Evolutionary conservation across 176 grass and related monocot species (phyloP).

Genomic region (Triticum turgidum): DNA sequence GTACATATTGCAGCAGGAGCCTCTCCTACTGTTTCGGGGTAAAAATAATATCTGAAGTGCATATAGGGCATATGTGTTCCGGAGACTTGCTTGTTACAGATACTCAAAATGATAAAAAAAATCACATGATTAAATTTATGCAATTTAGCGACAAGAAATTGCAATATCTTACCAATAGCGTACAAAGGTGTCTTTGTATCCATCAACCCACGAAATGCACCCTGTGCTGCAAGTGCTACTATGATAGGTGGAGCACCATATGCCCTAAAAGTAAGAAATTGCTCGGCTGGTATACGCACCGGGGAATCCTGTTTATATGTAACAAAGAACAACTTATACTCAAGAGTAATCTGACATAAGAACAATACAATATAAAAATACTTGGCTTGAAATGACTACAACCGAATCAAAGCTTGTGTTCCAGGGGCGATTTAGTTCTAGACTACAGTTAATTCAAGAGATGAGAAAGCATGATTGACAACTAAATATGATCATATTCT

Average conservation of each 20-base stretch:
- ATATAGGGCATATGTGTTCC: background rate
- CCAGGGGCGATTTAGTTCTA: background rate
- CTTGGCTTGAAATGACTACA: background rate
- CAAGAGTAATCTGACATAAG: background rate
- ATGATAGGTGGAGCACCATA: constrained; percentile 91
- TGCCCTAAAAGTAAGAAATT: constrained; percentile 84
- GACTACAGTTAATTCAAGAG: background rate
- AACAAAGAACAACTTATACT: background rate
- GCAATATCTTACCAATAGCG: constrained; percentile 62
- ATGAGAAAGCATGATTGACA: background rate
- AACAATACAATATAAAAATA: background rate
- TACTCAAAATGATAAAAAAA: constrained; percentile 2
- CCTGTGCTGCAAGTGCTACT: constrained; percentile 92
- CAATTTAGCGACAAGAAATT: background rate
- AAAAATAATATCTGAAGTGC: background rate
- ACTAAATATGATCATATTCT: background rate
- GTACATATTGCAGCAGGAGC: background rate
- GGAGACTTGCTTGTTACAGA: background rate
- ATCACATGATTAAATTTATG: background rate
- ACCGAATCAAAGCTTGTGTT: background rate
- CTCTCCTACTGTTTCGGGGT: background rate
- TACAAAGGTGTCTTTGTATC: constrained; percentile 95
- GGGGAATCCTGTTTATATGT: constrained; percentile 74
- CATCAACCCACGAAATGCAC: constrained; percentile 91
- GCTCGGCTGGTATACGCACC: constrained; percentile 72